A percentile compares a stretch with the other conserved stretches of the same genome.
Evolutionary conservation across 441 rosid genomes (phyloP).

Genomic region (Flueggea neowawraea): DNA sequence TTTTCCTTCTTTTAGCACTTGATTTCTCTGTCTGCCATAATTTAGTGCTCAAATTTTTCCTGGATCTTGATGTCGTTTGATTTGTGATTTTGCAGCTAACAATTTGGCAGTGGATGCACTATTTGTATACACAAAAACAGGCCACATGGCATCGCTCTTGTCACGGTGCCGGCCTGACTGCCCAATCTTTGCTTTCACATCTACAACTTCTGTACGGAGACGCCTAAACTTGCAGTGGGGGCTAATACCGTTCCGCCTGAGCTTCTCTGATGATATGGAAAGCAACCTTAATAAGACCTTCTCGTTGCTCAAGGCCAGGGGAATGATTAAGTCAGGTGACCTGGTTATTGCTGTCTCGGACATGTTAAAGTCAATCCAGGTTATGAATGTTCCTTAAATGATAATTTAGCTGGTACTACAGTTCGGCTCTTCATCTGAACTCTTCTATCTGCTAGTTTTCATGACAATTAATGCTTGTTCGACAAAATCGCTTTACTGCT

Average conservation of each 20-base stretch:
- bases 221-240: constrained; percentile 98
- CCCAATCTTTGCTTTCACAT: constrained; percentile 95
- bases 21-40: background rate
- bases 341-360: constrained; percentile 94
- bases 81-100: constrained; percentile 62
- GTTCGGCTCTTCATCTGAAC: constrained; percentile 9
- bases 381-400: constrained; percentile 76
- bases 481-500: constrained; percentile 14
- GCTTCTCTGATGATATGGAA: constrained; percentile 95
- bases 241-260: constrained; percentile 88
- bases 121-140: constrained; percentile 88
- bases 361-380: constrained; percentile 94
- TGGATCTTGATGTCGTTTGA: background rate
- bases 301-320: constrained; percentile 89
- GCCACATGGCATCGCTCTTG: constrained; percentile 93
- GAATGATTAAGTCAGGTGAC: constrained; percentile 97
- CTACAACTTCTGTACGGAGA: constrained; percentile 71
- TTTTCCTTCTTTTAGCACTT: background rate
- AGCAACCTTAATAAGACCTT: constrained; percentile 87
- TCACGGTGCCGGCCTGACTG: constrained; percentile 96
- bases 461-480: constrained; percentile 5
- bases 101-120: constrained; percentile 89
- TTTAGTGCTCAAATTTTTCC: background rate
- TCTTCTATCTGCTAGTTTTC: constrained; percentile 7
- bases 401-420: background rate